Evolutionary conservation across 495 filamentous ascomycete species (phyloP).

Genomic region (Collariella sp.): DNA sequence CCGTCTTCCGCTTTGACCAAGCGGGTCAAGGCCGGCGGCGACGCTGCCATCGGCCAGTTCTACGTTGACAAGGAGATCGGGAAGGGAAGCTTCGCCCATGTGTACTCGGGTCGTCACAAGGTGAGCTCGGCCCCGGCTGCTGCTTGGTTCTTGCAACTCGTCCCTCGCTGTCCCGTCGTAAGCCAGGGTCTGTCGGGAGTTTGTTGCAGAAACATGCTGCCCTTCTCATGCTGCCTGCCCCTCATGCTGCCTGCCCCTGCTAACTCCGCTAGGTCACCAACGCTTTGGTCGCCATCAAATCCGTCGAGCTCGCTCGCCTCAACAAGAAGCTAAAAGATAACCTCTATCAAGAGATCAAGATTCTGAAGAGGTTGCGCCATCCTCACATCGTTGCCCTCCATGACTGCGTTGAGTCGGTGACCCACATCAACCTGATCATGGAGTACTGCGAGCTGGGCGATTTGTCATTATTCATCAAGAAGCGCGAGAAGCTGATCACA

Average conservation of each 20-base stretch:
- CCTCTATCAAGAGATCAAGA: constrained; percentile 87
- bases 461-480: constrained; percentile 89
- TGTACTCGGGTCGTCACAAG: constrained; percentile 77
- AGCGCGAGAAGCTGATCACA: constrained; percentile 64
- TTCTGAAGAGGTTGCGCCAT: constrained; percentile 83
- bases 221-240: neutral
- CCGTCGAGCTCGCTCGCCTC: constrained; percentile 78
- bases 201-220: neutral
- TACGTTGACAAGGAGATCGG: constrained; percentile 76
- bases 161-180: too few relatives aligned
- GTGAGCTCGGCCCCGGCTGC: constrained; percentile 41
- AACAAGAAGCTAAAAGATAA: constrained; percentile 96
- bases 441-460: constrained; percentile 96
- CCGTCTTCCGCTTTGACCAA: constrained; percentile 27
- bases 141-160: neutral
- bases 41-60: constrained; percentile 69
- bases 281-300: constrained; percentile 86
- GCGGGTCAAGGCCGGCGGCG: constrained; percentile 33
- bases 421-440: constrained; percentile 95
- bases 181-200: too few relatives aligned
- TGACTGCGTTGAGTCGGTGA: constrained; percentile 76
- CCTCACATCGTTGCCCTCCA: constrained; percentile 95
- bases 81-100: constrained; percentile 90
- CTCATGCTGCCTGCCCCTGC: constrained; percentile 16
- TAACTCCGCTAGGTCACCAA: constrained; percentile 53